These are phyloP conservation scores for Fusarium mangiferae DNA, from an alignment of 2,329 filamentous ascomycete genomes.

Conservation along the genomic window DNA sequence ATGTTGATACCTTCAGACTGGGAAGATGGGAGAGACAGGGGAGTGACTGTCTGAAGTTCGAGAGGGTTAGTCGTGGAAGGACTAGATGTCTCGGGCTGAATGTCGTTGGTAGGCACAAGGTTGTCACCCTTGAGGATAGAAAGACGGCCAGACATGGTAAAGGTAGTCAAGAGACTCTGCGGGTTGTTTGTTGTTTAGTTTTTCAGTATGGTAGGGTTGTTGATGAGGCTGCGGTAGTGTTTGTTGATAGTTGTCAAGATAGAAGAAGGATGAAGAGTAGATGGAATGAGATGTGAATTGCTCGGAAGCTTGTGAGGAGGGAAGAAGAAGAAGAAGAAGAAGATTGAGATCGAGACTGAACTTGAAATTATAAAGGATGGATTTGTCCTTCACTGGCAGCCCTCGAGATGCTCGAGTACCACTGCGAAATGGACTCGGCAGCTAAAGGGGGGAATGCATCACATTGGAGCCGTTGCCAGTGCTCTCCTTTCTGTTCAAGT, in stretches of 20 bases:
- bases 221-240: background rate
- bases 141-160: background rate
- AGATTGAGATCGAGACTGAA: background rate
- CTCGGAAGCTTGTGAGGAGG: background rate
- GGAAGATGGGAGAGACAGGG: background rate
- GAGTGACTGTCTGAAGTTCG: background rate
- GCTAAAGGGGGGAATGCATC: background rate
- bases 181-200: background rate
- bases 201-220: background rate
- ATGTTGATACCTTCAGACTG: background rate
- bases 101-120: background rate
- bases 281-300: background rate
- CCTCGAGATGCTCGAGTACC: background rate
- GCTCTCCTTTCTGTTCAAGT: background rate
- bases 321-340: background rate
- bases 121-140: background rate
- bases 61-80: background rate
- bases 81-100: background rate
- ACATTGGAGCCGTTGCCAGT: accelerated
- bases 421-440: background rate
- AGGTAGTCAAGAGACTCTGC: background rate
- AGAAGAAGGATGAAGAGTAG: background rate
- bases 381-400: background rate
- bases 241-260: background rate
- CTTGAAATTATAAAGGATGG: background rate